These are phyloP conservation scores for Pleurotus pulmonarius DNA, from an alignment of 768 basidiomycete species.

Conservation along the genomic window DNA sequence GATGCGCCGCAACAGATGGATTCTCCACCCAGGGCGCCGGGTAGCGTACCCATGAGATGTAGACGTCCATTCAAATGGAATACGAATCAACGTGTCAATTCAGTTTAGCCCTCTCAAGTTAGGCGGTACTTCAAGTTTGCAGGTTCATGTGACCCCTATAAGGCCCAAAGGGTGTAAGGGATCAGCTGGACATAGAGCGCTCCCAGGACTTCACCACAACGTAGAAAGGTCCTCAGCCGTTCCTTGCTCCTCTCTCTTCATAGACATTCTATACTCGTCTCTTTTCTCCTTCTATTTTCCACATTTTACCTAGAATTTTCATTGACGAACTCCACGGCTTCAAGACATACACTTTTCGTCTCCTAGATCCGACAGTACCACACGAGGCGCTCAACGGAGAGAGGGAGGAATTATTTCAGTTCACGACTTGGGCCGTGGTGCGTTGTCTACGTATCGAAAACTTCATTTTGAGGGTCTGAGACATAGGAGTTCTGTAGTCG, in stretches of 20 bases:
- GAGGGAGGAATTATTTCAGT: not conserved
- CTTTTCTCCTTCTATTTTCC: conserved; percentile 9
- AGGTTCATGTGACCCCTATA: conserved; percentile 21
- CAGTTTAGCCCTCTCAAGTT: not conserved
- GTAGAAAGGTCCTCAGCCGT: conserved; percentile 18
- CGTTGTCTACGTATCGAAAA: not conserved
- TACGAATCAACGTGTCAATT: conserved; percentile 3
- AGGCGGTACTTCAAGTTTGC: no score
- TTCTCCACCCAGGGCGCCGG: no score
- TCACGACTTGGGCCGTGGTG: not conserved
- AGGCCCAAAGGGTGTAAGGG: conserved; percentile 19
- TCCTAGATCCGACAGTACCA: conserved; percentile 2
- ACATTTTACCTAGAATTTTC: conserved; percentile 14
- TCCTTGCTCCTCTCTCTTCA: conserved; percentile 14
- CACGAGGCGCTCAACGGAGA: not conserved
- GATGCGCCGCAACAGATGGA: no score
- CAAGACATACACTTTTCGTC: not conserved
- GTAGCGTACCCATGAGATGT: not conserved
- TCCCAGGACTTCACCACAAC: not conserved
- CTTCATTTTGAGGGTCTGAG: conserved; percentile 5
- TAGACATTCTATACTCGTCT: conserved; percentile 14
- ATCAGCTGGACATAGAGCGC: conserved; percentile 22
- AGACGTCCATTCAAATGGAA: not conserved
- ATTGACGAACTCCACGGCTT: conserved; percentile 3
- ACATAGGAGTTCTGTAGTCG: not conserved